Percentiles rank a stretch among this genome's conserved stretches.
phyloP scores from a whole-genome alignment of 2,329 filamentous ascomycete genomes.

The Sordariomycetes sp. region DNA sequence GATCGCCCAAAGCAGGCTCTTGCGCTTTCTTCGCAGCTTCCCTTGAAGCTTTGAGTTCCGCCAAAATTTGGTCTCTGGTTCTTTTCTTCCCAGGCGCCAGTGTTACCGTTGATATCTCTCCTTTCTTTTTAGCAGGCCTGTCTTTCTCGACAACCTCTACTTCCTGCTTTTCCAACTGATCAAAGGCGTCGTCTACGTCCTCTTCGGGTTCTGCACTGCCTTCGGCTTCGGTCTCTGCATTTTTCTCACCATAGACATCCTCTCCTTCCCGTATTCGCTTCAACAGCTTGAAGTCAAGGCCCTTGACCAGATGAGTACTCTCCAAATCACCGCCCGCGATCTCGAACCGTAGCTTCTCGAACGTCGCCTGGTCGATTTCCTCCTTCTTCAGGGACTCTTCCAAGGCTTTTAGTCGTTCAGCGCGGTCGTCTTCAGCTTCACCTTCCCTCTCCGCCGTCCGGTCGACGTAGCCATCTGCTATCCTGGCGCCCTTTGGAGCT shows the following conservation, averaged over 20 bases:
- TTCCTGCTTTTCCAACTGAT: conserved; percentile 44
- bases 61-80: conserved; percentile 57
- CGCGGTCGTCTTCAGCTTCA: conserved; percentile 43
- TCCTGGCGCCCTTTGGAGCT: conserved; percentile 72
- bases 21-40: conserved; percentile 47
- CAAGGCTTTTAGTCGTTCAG: conserved; percentile 63
- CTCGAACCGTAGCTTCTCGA: conserved; percentile 64
- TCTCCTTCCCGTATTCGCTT: conserved; percentile 62
- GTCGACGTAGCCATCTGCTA: conserved; percentile 77
- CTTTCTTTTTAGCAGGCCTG: conserved; percentile 49
- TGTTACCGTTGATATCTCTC: conserved; percentile 45
- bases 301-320: conserved; percentile 84
- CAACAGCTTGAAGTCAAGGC: conserved; percentile 75
- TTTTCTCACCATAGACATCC: conserved; percentile 41
- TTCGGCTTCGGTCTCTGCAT: conserved; percentile 18
- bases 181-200: conserved; percentile 57
- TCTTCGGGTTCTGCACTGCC: conserved; percentile 16
- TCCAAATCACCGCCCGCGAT: conserved; percentile 74
- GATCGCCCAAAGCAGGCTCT: conserved; percentile 43
- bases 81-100: conserved; percentile 50
- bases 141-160: conserved; percentile 44
- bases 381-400: conserved; percentile 76
- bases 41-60: conserved; percentile 55
- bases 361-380: conserved; percentile 72
- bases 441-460: conserved; percentile 58